Percentiles rank a stretch among this genome's conserved stretches.
phyloP scores from a whole-genome alignment of 495 filamentous ascomycete species.

The Xylaria cubensis region DNA sequence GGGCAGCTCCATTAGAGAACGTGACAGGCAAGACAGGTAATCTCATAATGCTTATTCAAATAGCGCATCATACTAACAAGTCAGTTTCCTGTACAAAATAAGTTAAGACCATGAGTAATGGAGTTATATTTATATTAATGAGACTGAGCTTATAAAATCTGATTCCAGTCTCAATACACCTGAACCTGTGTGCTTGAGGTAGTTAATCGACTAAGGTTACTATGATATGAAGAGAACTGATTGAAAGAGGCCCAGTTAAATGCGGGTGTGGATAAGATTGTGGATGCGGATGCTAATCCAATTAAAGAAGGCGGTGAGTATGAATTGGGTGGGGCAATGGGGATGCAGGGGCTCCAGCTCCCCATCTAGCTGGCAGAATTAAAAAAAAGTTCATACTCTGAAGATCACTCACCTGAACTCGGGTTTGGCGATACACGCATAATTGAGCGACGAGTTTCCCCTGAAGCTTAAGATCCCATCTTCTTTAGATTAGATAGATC shows the following conservation, averaged over 20 bases:
- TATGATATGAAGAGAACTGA: neutral
- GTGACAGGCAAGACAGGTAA: neutral
- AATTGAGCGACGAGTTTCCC: neutral
- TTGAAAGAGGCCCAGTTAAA: neutral
- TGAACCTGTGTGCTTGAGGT: neutral
- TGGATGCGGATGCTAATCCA: neutral
- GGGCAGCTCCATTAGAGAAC: neutral
- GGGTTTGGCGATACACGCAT: constrained; percentile 3
- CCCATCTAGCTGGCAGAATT: constrained; percentile 27
- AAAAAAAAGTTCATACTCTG: constrained; percentile 25
- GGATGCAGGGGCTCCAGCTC: constrained; percentile 14
- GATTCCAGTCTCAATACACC: neutral
- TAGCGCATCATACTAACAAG: too few relatives aligned
- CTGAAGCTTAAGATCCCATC: neutral
- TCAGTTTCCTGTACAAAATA: too few relatives aligned
- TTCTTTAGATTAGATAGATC: neutral
- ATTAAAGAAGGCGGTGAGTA: constrained; percentile 13
- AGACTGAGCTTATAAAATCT: neutral
- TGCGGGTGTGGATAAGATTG: neutral
- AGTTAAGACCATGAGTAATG: neutral
- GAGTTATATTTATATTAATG: neutral
- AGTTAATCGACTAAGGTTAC: too few relatives aligned
- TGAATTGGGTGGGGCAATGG: neutral
- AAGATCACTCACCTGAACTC: neutral
- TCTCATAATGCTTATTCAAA: neutral